Base-by-base conservation (phyloP, 1,284 basidiomycete genomes). In the Cystobasidium sp. region DNA sequence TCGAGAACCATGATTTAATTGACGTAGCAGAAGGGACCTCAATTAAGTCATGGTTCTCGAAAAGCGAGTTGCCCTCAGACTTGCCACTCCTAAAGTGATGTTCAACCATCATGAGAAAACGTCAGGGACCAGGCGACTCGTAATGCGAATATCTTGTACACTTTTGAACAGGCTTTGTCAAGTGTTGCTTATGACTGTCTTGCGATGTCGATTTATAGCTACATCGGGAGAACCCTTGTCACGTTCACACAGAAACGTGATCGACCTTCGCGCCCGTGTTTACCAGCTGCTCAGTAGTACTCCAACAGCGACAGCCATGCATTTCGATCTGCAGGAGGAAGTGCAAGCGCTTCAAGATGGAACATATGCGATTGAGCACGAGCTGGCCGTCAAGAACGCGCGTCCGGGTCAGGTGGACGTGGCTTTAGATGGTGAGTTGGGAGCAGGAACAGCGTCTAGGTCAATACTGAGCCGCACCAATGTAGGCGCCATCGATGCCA, bases 261-360 rank as follows among this genome's bases (percentile, higher is more conserved):
- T 62, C 59, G 59, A 44, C 39, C 22, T n/a, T n/a, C 46, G 46
- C 46, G 12, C 3, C 14, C 46, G 46, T 63, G 61, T 49, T 47
- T 63, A 63, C 44, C 22, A n/a, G 37, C 14, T 37, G 22, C 22
- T 20, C 10, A 14, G 24, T 43, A 22, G 44, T 16, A 6, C 31
- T 31, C 24, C 31, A 6, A 18, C 47, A 9, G 41, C 51, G 47
- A 22, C 61, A 47, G 24, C 64, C 37, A 73, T 73, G 70, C 78
- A 80, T 51, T 92, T 92, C 82, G 90, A 90, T 79, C 87, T 93
- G 10, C 89, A 89, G 81, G 90, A 91, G 78, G 88, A 91, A 82
- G 83, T 91, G 4, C 87, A 89, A 76, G 84, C 86, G 44, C 84
- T 91, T 20, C 85, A 86, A 74, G 77, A 79, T 63, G 88, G 91